Evolutionary conservation across 208 protist species (phyloP).

Genomic region (Herpetomonas tarakana): DNA sequence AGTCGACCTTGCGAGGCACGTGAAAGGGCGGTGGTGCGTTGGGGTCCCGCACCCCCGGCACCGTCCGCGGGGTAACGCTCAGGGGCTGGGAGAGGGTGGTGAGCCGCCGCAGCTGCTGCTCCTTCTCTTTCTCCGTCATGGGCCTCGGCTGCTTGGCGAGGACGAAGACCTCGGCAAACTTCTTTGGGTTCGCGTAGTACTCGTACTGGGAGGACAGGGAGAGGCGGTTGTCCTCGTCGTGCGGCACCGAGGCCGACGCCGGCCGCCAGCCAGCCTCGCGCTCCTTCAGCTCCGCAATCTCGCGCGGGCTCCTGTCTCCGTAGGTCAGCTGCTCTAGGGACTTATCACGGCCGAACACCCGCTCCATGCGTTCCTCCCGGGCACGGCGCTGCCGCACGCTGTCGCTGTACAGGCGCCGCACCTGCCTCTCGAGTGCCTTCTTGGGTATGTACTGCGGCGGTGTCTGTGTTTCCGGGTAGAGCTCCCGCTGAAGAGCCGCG

Average conservation of each 20-base stretch:
- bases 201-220: constrained; percentile 55
- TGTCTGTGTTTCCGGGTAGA: constrained; percentile 32
- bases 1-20: constrained; percentile 34
- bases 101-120: constrained; percentile 31
- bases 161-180: constrained; percentile 21
- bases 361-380: constrained; percentile 31
- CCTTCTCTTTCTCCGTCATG: constrained; percentile 15
- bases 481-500: constrained; percentile 50
- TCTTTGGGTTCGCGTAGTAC: constrained; percentile 35
- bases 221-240: constrained; percentile 45
- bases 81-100: constrained; percentile 42
- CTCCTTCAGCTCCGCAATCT: constrained; percentile 13
- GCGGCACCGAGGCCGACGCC: constrained; percentile 37
- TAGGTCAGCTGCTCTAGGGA: constrained; percentile 10
- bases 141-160: constrained; percentile 11
- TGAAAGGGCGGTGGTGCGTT: constrained; percentile 45
- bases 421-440: constrained; percentile 39
- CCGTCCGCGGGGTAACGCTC: constrained; percentile 32
- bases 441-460: constrained; percentile 18
- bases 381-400: constrained; percentile 33
- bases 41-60: constrained; percentile 24
- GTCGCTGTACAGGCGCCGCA: constrained; percentile 68
- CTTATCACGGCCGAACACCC: constrained; percentile 36
- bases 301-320: background rate
- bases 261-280: constrained; percentile 53